Base-by-base conservation (phyloP, 164 flowering plant genomes). In the Nelumbo lutea region DNA sequence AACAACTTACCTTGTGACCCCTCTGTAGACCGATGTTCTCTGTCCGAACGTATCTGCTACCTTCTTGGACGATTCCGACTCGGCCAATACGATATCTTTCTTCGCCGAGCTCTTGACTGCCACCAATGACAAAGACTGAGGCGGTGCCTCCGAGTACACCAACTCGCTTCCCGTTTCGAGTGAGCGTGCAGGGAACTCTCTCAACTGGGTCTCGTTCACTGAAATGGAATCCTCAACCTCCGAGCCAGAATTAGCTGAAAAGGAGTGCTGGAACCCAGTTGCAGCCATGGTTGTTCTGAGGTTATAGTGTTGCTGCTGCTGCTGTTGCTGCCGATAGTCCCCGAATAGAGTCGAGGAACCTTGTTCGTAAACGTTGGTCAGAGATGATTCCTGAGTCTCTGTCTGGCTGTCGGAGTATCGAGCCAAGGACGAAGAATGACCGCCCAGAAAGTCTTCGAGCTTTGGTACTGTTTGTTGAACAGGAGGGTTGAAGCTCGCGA, bases 141-240 rank as follows among this genome's bases (percentile, higher is more conserved):
- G 64, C 27, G 27, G 27, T 27, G 8, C 67, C 51, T 68, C 80
- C 0, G 83, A 71, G 71, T 82, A 80, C 7, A 67, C 84, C 65
- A 83, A 42, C 82, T 81, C 88, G 73, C 60, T 81, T 9, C 83
- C 79, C 0, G 89, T 80, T 73, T 86, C 91, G n/a, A 74, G 79
- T 27, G 85, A 77, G 65, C 79, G 82, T 70, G 80, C 77, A 0
- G 53, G 50, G 44, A 71, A 77, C 59, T 75, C 83, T 2, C 52
- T 67, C n/a, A 83, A 68, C 73, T 77, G 82, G 42, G 80, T 66
- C 48, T 74, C 67, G 2, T 67, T 73, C 3, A 79, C 74, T 1
- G 88, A 83, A 6, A 77, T 72, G 38, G 93, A 87, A 79, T 91
- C 97, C 55, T 86, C 95, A 7, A 88, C 88, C 62, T 91, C 93